A percentile compares a stretch with the other conserved stretches of the same genome.
Evolutionary conservation across 2,329 filamentous ascomycete genomes (phyloP).

Genomic region (Mycosphaerella sp.): DNA sequence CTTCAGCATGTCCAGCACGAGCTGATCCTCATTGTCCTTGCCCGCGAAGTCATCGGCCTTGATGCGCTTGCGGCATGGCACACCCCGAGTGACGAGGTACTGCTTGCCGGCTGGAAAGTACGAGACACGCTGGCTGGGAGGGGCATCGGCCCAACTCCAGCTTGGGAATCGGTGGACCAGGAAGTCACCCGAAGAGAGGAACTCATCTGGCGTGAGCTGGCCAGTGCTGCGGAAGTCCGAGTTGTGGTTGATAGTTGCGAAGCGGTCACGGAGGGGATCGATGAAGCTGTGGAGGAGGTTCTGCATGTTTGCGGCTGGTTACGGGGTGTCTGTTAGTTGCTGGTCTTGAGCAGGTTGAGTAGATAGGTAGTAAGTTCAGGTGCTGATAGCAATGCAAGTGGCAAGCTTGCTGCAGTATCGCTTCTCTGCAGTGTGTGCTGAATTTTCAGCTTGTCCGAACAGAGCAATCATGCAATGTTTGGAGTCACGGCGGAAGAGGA

Average conservation of each 20-base stretch:
- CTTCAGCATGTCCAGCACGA: constrained; percentile 71
- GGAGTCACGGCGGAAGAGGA: background rate
- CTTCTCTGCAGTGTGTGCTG: constrained; percentile 1
- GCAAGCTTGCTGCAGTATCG: background rate
- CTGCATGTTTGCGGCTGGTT: constrained; percentile 56
- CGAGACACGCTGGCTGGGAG: constrained; percentile 66
- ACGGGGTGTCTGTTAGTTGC: background rate
- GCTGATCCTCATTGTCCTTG: constrained; percentile 75
- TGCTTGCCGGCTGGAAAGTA: constrained; percentile 88
- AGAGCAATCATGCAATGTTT: background rate
- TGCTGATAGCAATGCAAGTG: background rate
- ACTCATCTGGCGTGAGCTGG: constrained; percentile 96
- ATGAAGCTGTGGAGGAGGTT: constrained; percentile 79
- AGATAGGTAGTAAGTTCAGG: background rate
- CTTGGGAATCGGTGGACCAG: constrained; percentile 98
- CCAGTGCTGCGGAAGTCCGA: constrained; percentile 92
- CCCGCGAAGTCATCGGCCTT: constrained; percentile 80
- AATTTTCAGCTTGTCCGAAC: background rate
- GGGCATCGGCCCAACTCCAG: constrained; percentile 91
- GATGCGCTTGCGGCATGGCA: constrained; percentile 85
- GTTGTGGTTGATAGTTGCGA: constrained; percentile 79
- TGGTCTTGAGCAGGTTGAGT: background rate
- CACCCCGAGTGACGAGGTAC: constrained; percentile 88
- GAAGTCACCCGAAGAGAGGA: constrained; percentile 91
- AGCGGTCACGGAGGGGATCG: constrained; percentile 84